These are phyloP conservation scores for Gomphus bonarii DNA, from an alignment of 1,284 basidiomycete genomes.

Conservation along the genomic window DNA sequence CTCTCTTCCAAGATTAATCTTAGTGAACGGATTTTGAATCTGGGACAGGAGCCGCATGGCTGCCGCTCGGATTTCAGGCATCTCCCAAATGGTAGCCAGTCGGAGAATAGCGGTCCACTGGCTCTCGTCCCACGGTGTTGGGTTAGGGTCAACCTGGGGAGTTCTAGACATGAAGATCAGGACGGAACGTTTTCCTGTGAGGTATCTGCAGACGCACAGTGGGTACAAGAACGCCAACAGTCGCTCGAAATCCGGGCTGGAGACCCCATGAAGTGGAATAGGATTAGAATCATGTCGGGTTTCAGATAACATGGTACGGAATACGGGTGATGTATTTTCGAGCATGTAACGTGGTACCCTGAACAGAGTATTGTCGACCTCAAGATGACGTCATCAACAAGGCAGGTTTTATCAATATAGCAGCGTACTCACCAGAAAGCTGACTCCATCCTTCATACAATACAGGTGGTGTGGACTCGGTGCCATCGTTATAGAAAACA, in stretches of 20 bases:
- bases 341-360: slow-evolving; percentile 22
- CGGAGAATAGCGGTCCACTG: slow-evolving; percentile 4
- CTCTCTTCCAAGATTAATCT: background rate
- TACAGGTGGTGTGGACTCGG: background rate
- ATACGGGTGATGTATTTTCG: slow-evolving; percentile 20
- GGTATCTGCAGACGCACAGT: slow-evolving; percentile 17
- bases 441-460: background rate
- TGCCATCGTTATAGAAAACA: background rate
- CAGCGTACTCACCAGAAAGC: background rate
- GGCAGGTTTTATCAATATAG: too few species aligned
- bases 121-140: background rate
- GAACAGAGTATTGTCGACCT: slow-evolving; percentile 24
- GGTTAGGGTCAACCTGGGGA: background rate
- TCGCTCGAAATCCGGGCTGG: slow-evolving; percentile 22
- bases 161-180: background rate
- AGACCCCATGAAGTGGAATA: slow-evolving; percentile 21
- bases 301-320: slow-evolving; percentile 22
- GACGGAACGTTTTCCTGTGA: background rate
- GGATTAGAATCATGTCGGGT: slow-evolving; percentile 24
- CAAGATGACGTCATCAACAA: background rate
- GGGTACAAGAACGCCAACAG: slow-evolving; percentile 26
- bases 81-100: background rate
- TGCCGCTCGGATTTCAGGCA: background rate
- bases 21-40: background rate
- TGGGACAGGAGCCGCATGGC: background rate